Conservation (phyloP, 176 grass and related monocot genomes). For the Phoenix dactylifera region DNA sequence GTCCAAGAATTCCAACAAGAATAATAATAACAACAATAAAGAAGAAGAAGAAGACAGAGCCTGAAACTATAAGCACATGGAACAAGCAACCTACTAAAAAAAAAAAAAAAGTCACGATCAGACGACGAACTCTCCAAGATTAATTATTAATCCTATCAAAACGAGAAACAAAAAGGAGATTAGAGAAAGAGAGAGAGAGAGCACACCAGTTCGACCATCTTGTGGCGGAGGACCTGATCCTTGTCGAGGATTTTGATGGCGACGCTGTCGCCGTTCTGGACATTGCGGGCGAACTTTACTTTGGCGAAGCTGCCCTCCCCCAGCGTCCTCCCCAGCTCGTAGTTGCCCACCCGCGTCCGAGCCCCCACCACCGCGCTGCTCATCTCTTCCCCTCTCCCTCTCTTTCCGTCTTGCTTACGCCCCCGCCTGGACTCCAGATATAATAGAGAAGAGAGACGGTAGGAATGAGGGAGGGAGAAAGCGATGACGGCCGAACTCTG, state of each 20-base stretch:
- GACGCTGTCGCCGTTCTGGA: slow-evolving; percentile 33
- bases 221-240: slow-evolving; percentile 75
- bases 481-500: not conserved
- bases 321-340: slow-evolving; percentile 82
- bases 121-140: no score
- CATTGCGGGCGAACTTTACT: slow-evolving; percentile 75
- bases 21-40: no score
- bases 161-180: not conserved
- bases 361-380: slow-evolving; percentile 9
- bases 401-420: not conserved
- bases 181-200: no score
- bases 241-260: slow-evolving; percentile 93
- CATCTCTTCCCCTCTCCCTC: not conserved
- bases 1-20: no score
- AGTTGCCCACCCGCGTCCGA: slow-evolving; percentile 59
- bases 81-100: no score
- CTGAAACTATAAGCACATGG: no score
- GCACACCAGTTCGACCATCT: slow-evolving; percentile 87
- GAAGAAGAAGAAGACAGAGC: no score
- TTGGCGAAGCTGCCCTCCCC: slow-evolving; percentile 96
- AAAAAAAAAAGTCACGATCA: no score
- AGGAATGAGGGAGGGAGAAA: not conserved
- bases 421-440: no score
- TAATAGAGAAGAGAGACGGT: not conserved
- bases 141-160: no score